Evolutionary conservation across 2,329 filamentous ascomycete species (phyloP), one percentile per base, ranked within the genome.

Genomic region (Zalaria obscura): DNA sequence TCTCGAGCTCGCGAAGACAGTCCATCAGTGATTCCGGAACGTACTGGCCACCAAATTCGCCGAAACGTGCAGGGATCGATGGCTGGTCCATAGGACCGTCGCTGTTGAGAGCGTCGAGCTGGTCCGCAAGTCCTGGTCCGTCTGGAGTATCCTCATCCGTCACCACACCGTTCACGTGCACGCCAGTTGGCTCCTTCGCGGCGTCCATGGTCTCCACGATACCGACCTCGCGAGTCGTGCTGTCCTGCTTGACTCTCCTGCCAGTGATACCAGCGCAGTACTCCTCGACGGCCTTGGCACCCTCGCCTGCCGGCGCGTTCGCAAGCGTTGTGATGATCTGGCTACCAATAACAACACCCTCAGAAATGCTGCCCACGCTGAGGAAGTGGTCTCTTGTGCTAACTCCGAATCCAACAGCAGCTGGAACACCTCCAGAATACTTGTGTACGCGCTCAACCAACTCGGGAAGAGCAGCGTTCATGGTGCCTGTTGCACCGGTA

Each of bases 11-110:
- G 1, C 80, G 80, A 45, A 98, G 68, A 58, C 89, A 96, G 66
- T 96, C 89, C 89, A 98, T 96, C 46, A 98, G 73, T 18, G 87
- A 91, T 63, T 98, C 91, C 1, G 91, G 91, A 3, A 98, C 91
- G 57, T 95, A 98, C 62, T 96, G 89, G 10, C 91, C 91, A 54
- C 91, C 91, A 50, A 93, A 98, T 59, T 95, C 83, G 50, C 91
- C 91, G 55, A 98, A 96, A 40, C 87, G 80, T 48, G 86, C 77
- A 8, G 88, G 85, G 40, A 91, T 77, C 52, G 81, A 77, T 35
- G 60, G 53, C 5, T 55, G 53, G 42, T 67, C 57, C 40, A 53
- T 52, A 34, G 39, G 50, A 3, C 67, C 69, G 41, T 72, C 66
- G 49, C 75, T 74, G 56, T 93, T 91, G 45, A 94, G 70, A 10